Percentiles rank a stretch among this genome's conserved stretches.
Conservation (phyloP, 495 filamentous ascomycete genomes). For the Jackrogersella multiformis region DNA sequence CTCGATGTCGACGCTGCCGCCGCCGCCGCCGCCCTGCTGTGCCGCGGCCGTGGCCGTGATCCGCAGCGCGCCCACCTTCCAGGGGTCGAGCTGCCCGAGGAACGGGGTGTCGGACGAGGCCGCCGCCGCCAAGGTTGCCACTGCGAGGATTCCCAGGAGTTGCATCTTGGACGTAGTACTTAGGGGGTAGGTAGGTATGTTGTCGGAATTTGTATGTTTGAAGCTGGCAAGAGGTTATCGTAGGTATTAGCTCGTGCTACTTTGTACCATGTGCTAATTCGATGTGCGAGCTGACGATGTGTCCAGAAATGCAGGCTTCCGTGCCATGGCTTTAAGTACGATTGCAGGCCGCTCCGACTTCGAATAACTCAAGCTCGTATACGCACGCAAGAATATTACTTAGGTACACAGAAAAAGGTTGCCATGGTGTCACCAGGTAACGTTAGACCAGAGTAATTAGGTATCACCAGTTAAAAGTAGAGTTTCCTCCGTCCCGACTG, state of each 20-base stretch:
- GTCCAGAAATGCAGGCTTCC: background rate
- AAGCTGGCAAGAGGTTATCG: background rate
- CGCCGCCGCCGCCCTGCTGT: background rate
- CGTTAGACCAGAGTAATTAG: conserved; percentile 2
- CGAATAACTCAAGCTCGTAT: background rate
- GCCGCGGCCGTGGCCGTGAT: conserved; percentile 20
- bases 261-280: background rate
- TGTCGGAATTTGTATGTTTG: background rate
- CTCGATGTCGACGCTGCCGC: background rate
- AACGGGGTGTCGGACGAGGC: conserved; percentile 11
- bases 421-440: conserved; percentile 9
- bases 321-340: conserved; percentile 8
- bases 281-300: background rate
- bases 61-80: conserved; percentile 11
- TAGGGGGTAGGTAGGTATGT: background rate
- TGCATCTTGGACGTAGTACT: conserved; percentile 18
- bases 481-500: conserved; percentile 13
- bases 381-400: no score
- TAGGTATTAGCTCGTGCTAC: background rate
- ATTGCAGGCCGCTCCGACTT: background rate
- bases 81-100: conserved; percentile 23
- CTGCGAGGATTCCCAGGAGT: background rate
- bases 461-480: conserved; percentile 16
- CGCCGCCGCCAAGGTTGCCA: conserved; percentile 6
- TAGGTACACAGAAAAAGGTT: no score